Percentiles rank a stretch among this genome's conserved stretches.
phyloP scores from a whole-genome alignment of 306 rosid species.

The Glycine latifolia region DNA sequence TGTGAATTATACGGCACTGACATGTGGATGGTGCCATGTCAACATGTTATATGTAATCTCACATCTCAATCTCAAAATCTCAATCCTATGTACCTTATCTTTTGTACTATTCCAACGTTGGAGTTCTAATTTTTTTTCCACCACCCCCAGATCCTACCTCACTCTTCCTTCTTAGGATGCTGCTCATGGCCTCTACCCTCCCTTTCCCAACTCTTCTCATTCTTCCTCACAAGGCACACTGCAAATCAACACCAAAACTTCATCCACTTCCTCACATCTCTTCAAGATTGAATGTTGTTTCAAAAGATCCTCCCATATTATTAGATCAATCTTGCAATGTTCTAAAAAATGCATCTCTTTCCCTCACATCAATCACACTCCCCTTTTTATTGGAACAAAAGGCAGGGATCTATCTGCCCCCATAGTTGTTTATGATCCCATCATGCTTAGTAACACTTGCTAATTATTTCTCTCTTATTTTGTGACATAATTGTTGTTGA shows the following conservation, averaged over 20 bases:
- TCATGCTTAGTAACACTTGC: no score
- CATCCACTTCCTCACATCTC: slow-evolving; percentile 42
- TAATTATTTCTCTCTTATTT: background rate
- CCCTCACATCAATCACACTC: slow-evolving; percentile 63
- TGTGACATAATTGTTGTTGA: background rate
- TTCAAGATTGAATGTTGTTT: slow-evolving; percentile 41
- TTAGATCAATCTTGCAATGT: slow-evolving; percentile 35
- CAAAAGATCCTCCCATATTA: slow-evolving; percentile 34
- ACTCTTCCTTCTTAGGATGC: slow-evolving; percentile 7
- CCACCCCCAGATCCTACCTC: background rate
- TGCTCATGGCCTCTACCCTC: slow-evolving; percentile 61
- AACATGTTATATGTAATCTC: background rate
- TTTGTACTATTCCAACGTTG: no score
- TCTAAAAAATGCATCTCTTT: slow-evolving; percentile 62
- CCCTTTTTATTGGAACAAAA: slow-evolving; percentile 65
- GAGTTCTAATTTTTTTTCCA: no score
- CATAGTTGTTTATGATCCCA: no score
- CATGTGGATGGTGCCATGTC: background rate
- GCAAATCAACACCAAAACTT: slow-evolving; percentile 41
- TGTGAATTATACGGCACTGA: background rate
- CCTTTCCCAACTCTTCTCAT: slow-evolving; percentile 51
- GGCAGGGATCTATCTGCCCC: slow-evolving; percentile 42
- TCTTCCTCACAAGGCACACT: background rate
- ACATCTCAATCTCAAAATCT: background rate
- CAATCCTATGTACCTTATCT: no score